Base-by-base conservation (phyloP, 208 protist genomes). In the Endotrypanum monterogeii region DNA sequence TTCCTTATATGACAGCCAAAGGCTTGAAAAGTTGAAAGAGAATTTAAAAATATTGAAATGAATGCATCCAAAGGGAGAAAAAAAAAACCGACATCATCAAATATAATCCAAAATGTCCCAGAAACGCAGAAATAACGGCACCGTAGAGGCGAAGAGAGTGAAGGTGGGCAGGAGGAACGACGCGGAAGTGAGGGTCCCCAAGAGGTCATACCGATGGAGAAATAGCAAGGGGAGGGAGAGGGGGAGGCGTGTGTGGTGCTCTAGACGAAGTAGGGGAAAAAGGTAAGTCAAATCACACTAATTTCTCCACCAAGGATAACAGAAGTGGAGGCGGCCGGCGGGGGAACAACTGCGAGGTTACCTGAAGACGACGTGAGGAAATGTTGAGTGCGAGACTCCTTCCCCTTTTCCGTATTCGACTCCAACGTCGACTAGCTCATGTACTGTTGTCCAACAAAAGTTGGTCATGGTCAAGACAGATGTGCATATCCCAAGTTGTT, bases 61-160 rank as follows among this genome's bases (percentile, higher is more conserved):
- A n/a, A n/a, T n/a, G n/a, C n/a, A n/a, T n/a, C n/a, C n/a, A 69
- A 35, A n/a, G 28, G 41, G 46, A 44, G 51, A 67, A 23, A 69
- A 54, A 51, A 35, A 74, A n/a, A 80, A 11, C 69, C 50, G 74
- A 44, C 60, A 2, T 52, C 9, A 57, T 23, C 28, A 37, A 39
- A 20, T 39, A 35, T 14, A 28, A 46, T 12, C n/a, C n/a, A n/a
- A 25, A 67, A 51, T 7, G 9, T 51, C 18, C 20, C 37, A 39
- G 14, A 23, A 11, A 23, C 39, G 1, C 44, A 7, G 18, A 16
- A 67, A 28, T 23, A 18, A n/a, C 14, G 35, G 25, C n/a, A 35
- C 6, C 57, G 25, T 7, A 30, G 57, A 23, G 18, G 18, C n/a
- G 52, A 20, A 56, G 52, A 3, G 52, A 23, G 52, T 56, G 18